Evolutionary conservation across 2,329 filamentous ascomycete species (phyloP).

Genomic region (Pseudocercospora macadamiae): DNA sequence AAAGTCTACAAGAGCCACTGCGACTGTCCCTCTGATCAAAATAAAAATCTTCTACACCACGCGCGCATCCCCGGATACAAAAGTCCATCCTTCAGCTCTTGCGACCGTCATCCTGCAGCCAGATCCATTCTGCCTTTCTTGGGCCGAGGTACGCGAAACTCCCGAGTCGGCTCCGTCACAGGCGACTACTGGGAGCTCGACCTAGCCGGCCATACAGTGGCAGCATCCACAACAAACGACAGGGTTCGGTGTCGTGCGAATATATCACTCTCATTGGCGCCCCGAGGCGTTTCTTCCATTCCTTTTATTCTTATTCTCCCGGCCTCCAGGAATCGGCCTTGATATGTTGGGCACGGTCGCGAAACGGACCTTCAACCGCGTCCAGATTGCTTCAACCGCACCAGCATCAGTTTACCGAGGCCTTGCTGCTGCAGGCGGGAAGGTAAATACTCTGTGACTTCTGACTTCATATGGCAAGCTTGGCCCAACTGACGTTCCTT

Average conservation of each 20-base stretch:
- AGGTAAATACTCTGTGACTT: constrained; percentile 1
- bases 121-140: no score
- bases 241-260: background rate
- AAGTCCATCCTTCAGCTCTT: no score
- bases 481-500: constrained; percentile 10
- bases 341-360: constrained; percentile 34
- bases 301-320: constrained; percentile 5
- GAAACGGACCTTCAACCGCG: constrained; percentile 22
- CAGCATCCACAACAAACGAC: background rate
- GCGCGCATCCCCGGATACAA: no score
- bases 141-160: no score
- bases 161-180: no score
- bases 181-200: no score
- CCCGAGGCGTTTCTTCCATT: constrained; percentile 9
- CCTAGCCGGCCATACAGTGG: no score
- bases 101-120: no score
- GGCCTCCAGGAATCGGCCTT: constrained; percentile 12
- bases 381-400: constrained; percentile 21
- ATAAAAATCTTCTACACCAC: background rate
- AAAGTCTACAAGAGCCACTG: background rate
- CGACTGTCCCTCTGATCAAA: background rate
- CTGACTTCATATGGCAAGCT: background rate
- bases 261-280: background rate
- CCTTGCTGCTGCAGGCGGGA: constrained; percentile 27
- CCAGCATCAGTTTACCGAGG: constrained; percentile 29